These are phyloP conservation scores for Dactylellina haptotyla DNA, from an alignment of 2,329 filamentous ascomycete genomes.

Conservation along the genomic window DNA sequence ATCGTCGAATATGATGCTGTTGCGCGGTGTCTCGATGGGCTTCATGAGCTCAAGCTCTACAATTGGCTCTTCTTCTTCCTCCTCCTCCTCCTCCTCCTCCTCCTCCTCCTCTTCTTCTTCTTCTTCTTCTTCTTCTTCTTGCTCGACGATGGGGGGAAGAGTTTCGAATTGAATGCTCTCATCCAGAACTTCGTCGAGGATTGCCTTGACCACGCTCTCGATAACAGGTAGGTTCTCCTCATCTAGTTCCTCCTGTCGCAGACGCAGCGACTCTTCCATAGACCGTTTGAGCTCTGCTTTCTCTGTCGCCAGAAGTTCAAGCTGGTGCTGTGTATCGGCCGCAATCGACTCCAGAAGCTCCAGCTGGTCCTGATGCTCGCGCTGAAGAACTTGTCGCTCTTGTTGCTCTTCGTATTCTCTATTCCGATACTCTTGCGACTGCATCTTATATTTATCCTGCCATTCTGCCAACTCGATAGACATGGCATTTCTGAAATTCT, in stretches of 20 bases:
- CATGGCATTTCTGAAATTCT: constrained; percentile 37
- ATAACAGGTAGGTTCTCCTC: constrained; percentile 35
- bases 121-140: too few relatives aligned
- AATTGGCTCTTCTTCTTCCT: constrained; percentile 35
- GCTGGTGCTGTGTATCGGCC: constrained; percentile 49
- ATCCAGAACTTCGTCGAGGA: constrained; percentile 30
- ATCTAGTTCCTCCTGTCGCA: constrained; percentile 22
- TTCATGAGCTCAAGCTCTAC: constrained; percentile 60
- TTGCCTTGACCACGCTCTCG: constrained; percentile 31
- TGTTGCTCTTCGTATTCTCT: constrained; percentile 46
- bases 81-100: too few relatives aligned
- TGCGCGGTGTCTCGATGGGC: constrained; percentile 59
- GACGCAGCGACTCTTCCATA: constrained; percentile 26
- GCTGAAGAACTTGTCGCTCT: constrained; percentile 48
- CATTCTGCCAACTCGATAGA: constrained; percentile 43
- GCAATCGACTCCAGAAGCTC: constrained; percentile 52
- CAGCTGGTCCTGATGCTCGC: constrained; percentile 45
- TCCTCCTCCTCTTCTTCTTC: too few relatives aligned
- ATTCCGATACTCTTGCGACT: constrained; percentile 26
- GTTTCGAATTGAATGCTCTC: constrained; percentile 27
- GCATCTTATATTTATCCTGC: constrained; percentile 42
- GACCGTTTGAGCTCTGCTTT: constrained; percentile 51
- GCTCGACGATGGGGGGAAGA: constrained; percentile 35
- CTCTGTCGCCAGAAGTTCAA: constrained; percentile 46
- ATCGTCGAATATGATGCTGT: constrained; percentile 59